Base-by-base conservation (phyloP, 83 land plant genomes). In the Thuja plicata region DNA sequence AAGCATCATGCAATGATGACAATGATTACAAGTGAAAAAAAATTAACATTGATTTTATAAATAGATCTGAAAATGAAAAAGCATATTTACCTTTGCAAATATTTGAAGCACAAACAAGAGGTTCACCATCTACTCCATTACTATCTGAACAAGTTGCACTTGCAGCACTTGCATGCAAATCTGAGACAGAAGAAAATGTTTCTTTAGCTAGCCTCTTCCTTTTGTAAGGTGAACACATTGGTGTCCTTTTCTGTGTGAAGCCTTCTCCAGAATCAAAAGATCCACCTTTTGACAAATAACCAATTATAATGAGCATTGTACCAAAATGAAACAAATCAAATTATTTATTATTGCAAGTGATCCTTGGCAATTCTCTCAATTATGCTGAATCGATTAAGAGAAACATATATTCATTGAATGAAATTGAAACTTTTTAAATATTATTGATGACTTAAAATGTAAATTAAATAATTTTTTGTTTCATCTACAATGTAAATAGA, bases 231-330 rank as follows among this genome's bases (percentile, higher is more conserved):
- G 85, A 88, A 86, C 80, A 87, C 84, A 88, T 93, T 79, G 88
- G 88, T 45, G 94, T 90, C 73, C 93, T 92, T 66, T 89, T 90
- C 52, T 92, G 86, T 45, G 90, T 92, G 88, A 43, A 92, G 88
- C 66, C 79, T 3, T 40, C 62, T 30, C 88, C 93, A 87, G 74
- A 89, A 30, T 86, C 80, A 17, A 77, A 88, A 79, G 82, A 91
- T 85, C 66, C 78, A 37, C 85, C 57, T 84, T 89, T 91, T n/a
- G 10, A 13, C 5, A 54, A 17, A 35, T 57, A 82, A 32, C 52
- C 46, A 82, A 82, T 45, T 11, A 82, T 27, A 46, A 45, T 45
- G 13, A 82, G 54, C n/a, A 46, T 82, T 43, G 13, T 82, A 45
- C 13, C 52, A 82, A 24, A 82, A 57, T 55, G 54, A 55, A 17